Conservation (phyloP, 2,329 filamentous ascomycete genomes). For the Rutstroemia sydowiana region DNA sequence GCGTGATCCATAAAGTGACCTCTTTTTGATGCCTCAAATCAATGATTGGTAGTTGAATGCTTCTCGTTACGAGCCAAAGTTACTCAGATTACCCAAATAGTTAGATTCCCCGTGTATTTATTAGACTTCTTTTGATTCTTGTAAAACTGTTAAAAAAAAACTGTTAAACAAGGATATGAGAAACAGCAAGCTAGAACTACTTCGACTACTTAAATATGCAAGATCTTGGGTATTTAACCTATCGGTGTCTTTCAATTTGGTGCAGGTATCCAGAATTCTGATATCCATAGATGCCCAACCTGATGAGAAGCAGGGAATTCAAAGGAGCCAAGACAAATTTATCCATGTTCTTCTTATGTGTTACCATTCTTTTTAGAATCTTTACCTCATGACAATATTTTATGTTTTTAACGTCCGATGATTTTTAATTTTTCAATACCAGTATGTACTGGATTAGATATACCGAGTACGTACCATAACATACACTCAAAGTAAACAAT, state of each 20-base stretch:
- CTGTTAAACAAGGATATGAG: conserved; percentile 18
- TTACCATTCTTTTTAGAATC: neutral
- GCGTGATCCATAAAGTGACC: conserved; percentile 15
- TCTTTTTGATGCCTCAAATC: conserved; percentile 21
- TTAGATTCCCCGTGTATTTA: no score
- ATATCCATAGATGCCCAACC: conserved; percentile 21
- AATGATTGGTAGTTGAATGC: conserved; percentile 22
- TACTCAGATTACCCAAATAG: conserved; percentile 14
- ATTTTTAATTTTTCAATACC: no score
- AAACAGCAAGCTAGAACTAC: conserved; percentile 8
- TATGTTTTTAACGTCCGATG: no score
- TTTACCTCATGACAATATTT: neutral
- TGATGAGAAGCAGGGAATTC: conserved; percentile 6
- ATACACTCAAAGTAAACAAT: no score
- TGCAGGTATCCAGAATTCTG: conserved; percentile 8
- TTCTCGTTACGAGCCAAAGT: conserved; percentile 15
- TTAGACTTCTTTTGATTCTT: no score
- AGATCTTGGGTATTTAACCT: conserved; percentile 14
- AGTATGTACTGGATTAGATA: no score
- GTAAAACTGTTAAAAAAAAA: conserved; percentile 1
- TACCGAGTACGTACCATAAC: no score
- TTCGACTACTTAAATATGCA: conserved; percentile 13
- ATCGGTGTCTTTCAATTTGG: conserved; percentile 16
- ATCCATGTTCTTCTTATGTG: neutral
- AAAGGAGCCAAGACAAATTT: conserved; percentile 2